Conservation (phyloP, 495 filamentous ascomycete genomes). For the Baudoinia panamericana region DNA sequence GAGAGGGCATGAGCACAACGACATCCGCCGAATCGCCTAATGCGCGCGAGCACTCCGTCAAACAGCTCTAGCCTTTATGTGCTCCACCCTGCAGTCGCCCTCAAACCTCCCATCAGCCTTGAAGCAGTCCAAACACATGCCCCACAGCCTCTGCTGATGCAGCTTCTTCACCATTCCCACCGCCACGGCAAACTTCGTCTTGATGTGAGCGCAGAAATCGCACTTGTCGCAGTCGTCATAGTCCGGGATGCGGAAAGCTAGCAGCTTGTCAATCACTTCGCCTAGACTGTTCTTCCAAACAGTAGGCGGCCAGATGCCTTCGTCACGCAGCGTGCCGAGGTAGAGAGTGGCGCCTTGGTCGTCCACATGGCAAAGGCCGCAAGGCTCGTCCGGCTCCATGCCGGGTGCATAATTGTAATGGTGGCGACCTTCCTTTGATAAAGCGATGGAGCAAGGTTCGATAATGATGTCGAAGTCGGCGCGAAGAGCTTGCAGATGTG, state of each 20-base stretch:
- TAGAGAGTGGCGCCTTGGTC: not conserved
- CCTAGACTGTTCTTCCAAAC: slow-evolving; percentile 10
- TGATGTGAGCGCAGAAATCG: slow-evolving; percentile 15
- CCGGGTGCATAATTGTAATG: slow-evolving; percentile 15
- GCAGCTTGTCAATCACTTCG: slow-evolving; percentile 5
- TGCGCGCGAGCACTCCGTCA: no score
- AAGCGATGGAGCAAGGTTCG: slow-evolving; percentile 12
- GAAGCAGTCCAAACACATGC: slow-evolving; percentile 19
- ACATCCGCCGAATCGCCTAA: no score
- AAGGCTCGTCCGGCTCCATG: slow-evolving; percentile 4
- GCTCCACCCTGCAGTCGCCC: slow-evolving; percentile 16
- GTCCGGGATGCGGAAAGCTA: slow-evolving; percentile 8
- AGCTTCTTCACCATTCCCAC: slow-evolving; percentile 4
- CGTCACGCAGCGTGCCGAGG: slow-evolving; percentile 14
- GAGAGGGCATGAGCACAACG: no score
- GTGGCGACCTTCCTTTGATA: slow-evolving; percentile 7
- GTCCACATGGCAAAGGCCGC: slow-evolving; percentile 11
- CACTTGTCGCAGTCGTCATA: slow-evolving; percentile 17
- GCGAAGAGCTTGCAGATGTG: not conserved
- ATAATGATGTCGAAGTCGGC: slow-evolving; percentile 10
- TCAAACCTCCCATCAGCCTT: slow-evolving; percentile 8
- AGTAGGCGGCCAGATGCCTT: slow-evolving; percentile 10
- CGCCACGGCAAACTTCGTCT: not conserved
- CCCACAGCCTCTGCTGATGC: slow-evolving; percentile 16
- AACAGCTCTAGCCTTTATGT: slow-evolving; percentile 10